These are phyloP conservation scores for Leccinum disarticulatum DNA, from an alignment of 768 basidiomycete species.

Conservation along the genomic window DNA sequence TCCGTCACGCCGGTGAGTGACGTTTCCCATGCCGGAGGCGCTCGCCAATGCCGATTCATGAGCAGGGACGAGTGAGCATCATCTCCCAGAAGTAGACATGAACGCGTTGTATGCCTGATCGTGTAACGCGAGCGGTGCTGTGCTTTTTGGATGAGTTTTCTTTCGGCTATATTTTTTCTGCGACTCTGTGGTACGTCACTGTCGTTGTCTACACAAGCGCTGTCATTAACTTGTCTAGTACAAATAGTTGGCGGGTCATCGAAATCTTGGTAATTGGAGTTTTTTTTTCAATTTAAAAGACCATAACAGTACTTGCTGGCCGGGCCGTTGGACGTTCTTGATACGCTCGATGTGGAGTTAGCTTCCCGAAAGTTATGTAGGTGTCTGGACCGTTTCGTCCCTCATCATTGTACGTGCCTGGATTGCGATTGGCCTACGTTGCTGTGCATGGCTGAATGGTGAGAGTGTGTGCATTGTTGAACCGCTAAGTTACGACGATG, in stretches of 20 bases:
- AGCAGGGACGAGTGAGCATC: constrained; percentile 25
- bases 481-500: constrained; percentile 3
- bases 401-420: neutral
- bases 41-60: neutral
- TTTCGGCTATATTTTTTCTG: neutral
- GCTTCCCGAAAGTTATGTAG: neutral
- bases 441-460: no score
- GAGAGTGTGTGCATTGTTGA: neutral
- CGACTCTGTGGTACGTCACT: neutral
- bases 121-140: neutral
- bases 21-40: neutral
- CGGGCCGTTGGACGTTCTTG: constrained; percentile 7
- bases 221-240: neutral
- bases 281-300: neutral
- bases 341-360: constrained; percentile 10
- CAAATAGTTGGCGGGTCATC: neutral
- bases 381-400: neutral
- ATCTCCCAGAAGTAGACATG: constrained; percentile 22
- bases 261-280: neutral
- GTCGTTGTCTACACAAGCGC: neutral
- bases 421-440: neutral
- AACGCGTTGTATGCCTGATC: constrained; percentile 22
- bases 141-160: neutral
- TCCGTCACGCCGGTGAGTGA: constrained; percentile 2
- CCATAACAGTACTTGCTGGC: neutral